Conservation (phyloP, 129 eudicot genomes). For the Tagetes patula region DNA sequence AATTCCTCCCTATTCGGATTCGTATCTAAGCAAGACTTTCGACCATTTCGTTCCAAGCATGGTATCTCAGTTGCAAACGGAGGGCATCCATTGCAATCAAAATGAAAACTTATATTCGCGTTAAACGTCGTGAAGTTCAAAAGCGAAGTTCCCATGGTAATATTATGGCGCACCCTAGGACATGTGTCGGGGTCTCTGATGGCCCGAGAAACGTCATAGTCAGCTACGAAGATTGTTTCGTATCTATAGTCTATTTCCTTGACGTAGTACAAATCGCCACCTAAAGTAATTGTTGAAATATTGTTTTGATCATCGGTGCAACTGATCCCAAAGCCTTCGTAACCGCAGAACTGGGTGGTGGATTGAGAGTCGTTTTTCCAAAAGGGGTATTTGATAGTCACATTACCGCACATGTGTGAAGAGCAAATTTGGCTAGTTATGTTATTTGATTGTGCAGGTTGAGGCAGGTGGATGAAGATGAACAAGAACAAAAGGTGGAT, state of each 20-base stretch:
- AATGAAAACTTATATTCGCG: slow-evolving; percentile 32
- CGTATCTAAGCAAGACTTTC: background rate
- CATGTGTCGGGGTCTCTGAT: background rate
- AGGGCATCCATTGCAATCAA: slow-evolving; percentile 23
- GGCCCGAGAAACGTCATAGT: slow-evolving; percentile 3
- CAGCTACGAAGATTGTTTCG: slow-evolving; percentile 1
- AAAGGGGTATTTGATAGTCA: slow-evolving; percentile 31
- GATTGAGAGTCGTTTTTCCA: background rate
- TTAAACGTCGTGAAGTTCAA: background rate
- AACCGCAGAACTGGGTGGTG: slow-evolving; percentile 30
- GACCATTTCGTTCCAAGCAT: background rate
- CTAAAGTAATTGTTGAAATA: background rate
- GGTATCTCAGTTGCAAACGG: background rate
- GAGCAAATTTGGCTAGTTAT: slow-evolving; percentile 4
- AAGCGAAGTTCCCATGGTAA: slow-evolving; percentile 7
- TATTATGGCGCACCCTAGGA: slow-evolving; percentile 28
- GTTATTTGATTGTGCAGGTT: background rate
- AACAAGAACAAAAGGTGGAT: background rate
- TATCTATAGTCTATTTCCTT: background rate
- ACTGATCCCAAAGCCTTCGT: slow-evolving; percentile 28
- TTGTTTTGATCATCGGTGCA: background rate
- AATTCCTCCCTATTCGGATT: no score
- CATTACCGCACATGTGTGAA: background rate
- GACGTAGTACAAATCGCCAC: background rate
- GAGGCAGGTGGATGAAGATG: background rate